phyloP scores from a whole-genome alignment of 192 early-diverging fungal genomes.

The Physocladia obscura region DNA sequence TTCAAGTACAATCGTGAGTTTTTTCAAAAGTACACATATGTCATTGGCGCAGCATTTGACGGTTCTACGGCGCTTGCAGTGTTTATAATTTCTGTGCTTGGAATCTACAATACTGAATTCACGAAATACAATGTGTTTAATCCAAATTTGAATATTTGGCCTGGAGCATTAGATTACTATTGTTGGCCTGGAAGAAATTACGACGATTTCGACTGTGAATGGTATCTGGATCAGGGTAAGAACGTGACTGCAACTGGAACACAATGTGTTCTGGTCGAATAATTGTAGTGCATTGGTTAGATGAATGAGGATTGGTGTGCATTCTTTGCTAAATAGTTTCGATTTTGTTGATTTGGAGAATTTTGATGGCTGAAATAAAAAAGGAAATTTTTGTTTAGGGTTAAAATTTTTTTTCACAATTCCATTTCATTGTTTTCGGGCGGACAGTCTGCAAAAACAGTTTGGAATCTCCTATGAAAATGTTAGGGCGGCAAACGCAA shows the following conservation, averaged over 20 bases:
- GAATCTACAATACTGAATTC: background rate
- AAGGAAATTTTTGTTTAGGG: too few species aligned
- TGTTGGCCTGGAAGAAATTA: background rate
- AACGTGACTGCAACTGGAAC: conserved; percentile 4
- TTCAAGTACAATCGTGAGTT: conserved; percentile 31
- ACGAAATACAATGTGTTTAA: background rate
- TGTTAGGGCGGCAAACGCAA: too few species aligned
- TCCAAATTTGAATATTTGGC: background rate
- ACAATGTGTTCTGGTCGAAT: background rate
- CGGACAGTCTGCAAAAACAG: too few species aligned
- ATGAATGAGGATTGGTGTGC: too few species aligned
- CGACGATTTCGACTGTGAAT: conserved; percentile 15
- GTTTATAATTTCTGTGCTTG: background rate
- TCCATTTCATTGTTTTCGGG: too few species aligned
- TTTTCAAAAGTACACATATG: conserved; percentile 55
- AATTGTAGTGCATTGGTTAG: too few species aligned
- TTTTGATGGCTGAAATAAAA: too few species aligned
- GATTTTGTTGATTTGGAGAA: too few species aligned
- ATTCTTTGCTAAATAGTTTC: too few species aligned
- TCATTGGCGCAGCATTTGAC: conserved; percentile 58
- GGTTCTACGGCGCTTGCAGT: conserved; percentile 29
- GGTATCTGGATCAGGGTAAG: background rate
- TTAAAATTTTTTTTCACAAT: too few species aligned
- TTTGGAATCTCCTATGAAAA: too few species aligned
- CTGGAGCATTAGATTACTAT: conserved; percentile 1